Percentiles rank a stretch among this genome's conserved stretches.
phyloP scores from a whole-genome alignment of 345 rosid genomes.

The Melaleuca quinquenervia region DNA sequence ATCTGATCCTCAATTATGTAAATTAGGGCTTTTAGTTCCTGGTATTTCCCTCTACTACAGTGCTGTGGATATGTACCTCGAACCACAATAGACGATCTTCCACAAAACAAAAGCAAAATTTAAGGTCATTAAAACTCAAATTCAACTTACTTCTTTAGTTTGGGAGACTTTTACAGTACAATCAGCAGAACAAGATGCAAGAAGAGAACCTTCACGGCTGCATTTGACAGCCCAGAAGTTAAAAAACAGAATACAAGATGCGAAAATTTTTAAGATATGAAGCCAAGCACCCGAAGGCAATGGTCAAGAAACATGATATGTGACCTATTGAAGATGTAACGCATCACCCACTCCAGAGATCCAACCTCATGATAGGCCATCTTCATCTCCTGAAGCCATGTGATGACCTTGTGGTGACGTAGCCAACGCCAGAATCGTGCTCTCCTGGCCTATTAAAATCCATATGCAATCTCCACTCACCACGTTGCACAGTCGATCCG shows the following conservation, averaged over 20 bases:
- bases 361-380: slow-evolving; percentile 98
- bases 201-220: slow-evolving; percentile 89
- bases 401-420: slow-evolving; percentile 94
- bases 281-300: slow-evolving; percentile 55
- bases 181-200: slow-evolving; percentile 96
- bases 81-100: background rate
- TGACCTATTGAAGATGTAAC: slow-evolving; percentile 87
- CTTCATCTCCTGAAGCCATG: slow-evolving; percentile 97
- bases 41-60: background rate
- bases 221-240: background rate
- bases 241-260: background rate
- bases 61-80: background rate
- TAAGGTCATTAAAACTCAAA: background rate
- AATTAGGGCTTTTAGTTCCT: too few relatives aligned
- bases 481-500: slow-evolving; percentile 85
- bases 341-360: slow-evolving; percentile 83
- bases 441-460: slow-evolving; percentile 71
- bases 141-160: slow-evolving; percentile 54
- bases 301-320: slow-evolving; percentile 77
- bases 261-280: background rate
- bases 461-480: slow-evolving; percentile 85
- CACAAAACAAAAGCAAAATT: too few relatives aligned
- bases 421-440: slow-evolving; percentile 69
- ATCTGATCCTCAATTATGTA: too few relatives aligned
- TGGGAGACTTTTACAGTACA: slow-evolving; percentile 56